Percentiles rank a stretch among this genome's conserved stretches.
Conservation (phyloP, 805 yeast genomes). For the Ogataea minuta region DNA sequence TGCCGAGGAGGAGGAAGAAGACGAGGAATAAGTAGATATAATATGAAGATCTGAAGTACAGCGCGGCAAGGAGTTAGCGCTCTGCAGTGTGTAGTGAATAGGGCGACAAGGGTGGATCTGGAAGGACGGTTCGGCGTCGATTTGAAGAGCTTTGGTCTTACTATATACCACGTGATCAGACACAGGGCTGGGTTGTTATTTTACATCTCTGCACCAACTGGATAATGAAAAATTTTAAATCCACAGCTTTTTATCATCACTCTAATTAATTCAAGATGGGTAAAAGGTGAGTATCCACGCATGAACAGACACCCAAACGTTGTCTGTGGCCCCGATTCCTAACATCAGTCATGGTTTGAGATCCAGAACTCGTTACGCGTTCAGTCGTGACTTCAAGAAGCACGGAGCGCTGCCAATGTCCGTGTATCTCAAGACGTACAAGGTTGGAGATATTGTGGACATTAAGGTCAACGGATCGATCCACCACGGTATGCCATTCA, state of each 20-base stretch:
- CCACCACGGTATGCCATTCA: constrained; percentile 99
- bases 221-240: constrained; percentile 9
- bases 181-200: constrained; percentile 1
- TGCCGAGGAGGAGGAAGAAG: constrained; percentile 48
- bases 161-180: constrained; percentile 9
- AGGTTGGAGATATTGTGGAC: constrained; percentile 99
- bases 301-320: constrained; percentile 91
- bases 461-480: constrained; percentile 98
- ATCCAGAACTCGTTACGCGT: constrained; percentile 99
- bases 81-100: too few species aligned
- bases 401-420: constrained; percentile 95
- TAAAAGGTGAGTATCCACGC: constrained; percentile 42
- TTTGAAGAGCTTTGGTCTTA: background rate
- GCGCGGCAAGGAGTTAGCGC: too few species aligned
- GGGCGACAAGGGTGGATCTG: too few species aligned
- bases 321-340: background rate
- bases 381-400: constrained; percentile 99
- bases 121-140: too few species aligned
- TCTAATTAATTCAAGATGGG: constrained; percentile 41
- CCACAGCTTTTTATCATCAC: constrained; percentile 3
- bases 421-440: constrained; percentile 96
- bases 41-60: constrained; percentile 2
- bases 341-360: constrained; percentile 90
- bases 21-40: constrained; percentile 43
- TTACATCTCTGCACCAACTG: constrained; percentile 9